Base-by-base conservation (phyloP, 1,284 basidiomycete species). In the Leccinum subrobustum region DNA sequence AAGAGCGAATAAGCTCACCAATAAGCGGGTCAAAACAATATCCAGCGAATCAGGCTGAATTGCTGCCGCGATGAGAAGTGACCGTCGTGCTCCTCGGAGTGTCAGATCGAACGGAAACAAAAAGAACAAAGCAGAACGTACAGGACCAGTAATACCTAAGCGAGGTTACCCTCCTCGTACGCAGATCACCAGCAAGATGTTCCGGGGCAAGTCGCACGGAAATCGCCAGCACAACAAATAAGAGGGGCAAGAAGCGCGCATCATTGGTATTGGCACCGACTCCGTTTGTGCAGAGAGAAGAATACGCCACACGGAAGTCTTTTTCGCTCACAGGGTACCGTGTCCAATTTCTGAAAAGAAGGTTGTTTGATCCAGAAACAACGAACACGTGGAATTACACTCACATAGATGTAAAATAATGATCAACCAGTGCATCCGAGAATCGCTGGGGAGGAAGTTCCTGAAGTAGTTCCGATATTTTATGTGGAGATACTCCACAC, bases 181-280 rank as follows among this genome's bases (percentile, higher is more conserved):
- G 82, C 59, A 88, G 83, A 73, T 93, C 91, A 1, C 93, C 93
- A 20, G 82, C 91, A 68, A 94, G 87, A 67, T 85, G 81, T 67
- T 95, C 93, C 1, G 95, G 94, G 5, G 93, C 91, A 16, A 95
- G 79, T 60, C 94, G 81, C 20, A 91, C 91, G 23, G 95, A 85
- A 59, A 95, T 94, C 6, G 96, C 95, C n/a, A 98, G 81, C 4
- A 98, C 91, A 50, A 96, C 93, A 72, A 96, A 98, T 25, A 98
- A 81, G 18, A 97, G 81, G 1, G 95, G 93, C 1, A 98, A 80
- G 72, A 96, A 96, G 42, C 93, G 87, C 64, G 95, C 86, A 69
- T 95, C 91, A 63, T 87, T 86, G 0, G 94, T 91, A 66, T 93
- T 91, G 20, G 81, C 79, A 16, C 79, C 79, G 20, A 89, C 82